phyloP scores from a whole-genome alignment of 192 early-diverging fungal genomes.

The Mortierella antarctica region DNA sequence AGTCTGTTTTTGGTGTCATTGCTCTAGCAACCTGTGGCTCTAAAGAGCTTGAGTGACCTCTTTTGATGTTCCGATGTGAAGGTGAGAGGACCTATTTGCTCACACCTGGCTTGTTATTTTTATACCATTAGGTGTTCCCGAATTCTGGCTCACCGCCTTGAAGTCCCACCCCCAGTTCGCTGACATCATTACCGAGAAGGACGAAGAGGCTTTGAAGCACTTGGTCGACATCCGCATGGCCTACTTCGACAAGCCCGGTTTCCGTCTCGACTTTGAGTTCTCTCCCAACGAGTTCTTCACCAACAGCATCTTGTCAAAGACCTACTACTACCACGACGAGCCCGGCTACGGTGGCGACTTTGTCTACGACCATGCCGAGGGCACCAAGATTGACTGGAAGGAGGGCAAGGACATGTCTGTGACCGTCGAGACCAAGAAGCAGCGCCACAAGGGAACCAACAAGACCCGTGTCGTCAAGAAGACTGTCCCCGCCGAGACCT shows the following conservation, averaged over 20 bases:
- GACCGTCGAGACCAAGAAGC: constrained; percentile 96
- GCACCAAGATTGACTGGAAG: constrained; percentile 95
- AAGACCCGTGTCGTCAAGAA: constrained; percentile 98
- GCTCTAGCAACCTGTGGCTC: too few species aligned
- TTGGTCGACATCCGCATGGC: constrained; percentile 89
- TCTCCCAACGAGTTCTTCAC: constrained; percentile 90
- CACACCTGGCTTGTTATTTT: not conserved
- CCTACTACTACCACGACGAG: constrained; percentile 92
- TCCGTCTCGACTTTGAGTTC: constrained; percentile 95
- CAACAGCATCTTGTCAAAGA: constrained; percentile 89
- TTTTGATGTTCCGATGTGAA: not conserved
- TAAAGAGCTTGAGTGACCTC: not conserved
- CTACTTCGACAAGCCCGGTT: constrained; percentile 92
- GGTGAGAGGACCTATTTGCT: not conserved
- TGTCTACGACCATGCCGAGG: constrained; percentile 93
- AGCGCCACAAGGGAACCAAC: constrained; percentile 99
- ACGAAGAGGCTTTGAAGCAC: constrained; percentile 90
- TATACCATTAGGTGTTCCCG: constrained; percentile 78
- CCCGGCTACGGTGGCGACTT: constrained; percentile 85
- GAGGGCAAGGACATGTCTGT: constrained; percentile 95
- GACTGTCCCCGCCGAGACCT: constrained; percentile 94
- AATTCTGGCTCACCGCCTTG: constrained; percentile 97
- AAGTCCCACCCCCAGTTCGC: constrained; percentile 85
- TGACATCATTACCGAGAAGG: constrained; percentile 91
- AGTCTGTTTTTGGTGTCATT: not conserved